Evolutionary conservation across 163 green algal genomes (phyloP).

Genomic region (Scenedesmus sp.): DNA sequence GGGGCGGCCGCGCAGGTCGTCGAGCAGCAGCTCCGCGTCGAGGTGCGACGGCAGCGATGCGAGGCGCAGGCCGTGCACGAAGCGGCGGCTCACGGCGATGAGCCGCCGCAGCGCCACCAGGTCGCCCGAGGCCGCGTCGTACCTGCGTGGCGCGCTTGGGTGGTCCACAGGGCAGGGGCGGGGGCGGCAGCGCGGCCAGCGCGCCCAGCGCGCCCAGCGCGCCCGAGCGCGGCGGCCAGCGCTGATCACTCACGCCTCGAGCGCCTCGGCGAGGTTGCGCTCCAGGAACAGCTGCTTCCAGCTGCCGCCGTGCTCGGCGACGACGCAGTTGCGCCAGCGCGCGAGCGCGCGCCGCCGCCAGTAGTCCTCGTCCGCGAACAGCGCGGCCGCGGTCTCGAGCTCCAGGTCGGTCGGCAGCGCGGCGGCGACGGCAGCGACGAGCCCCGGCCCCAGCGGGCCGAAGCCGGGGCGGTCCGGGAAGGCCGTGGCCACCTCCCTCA

Average conservation of each 20-base stretch:
- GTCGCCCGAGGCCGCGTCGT: slow-evolving; percentile 58
- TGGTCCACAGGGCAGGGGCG: background rate
- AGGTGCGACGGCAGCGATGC: slow-evolving; percentile 80
- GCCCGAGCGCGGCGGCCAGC: background rate
- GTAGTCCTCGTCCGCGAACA: no score
- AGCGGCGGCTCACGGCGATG: slow-evolving; percentile 68
- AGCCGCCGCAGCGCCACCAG: slow-evolving; percentile 68
- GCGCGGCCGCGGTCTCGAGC: no score
- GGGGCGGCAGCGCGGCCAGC: background rate
- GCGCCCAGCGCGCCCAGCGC: background rate
- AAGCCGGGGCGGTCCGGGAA: no score
- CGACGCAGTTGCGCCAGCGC: no score
- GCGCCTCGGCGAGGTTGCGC: background rate
- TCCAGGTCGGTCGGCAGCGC: no score
- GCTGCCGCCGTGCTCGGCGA: background rate
- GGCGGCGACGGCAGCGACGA: no score
- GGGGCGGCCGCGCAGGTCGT: slow-evolving; percentile 42
- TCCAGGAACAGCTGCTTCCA: background rate
- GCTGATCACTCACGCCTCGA: no score
- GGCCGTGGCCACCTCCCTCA: no score
- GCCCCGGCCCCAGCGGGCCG: no score
- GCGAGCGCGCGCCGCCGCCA: no score
- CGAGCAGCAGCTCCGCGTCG: slow-evolving; percentile 58
- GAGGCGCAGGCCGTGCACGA: slow-evolving; percentile 69
- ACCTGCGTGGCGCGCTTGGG: slow-evolving; percentile 51